Conservation (phyloP, 768 basidiomycete genomes). For the Panaeolus papilionaceus region DNA sequence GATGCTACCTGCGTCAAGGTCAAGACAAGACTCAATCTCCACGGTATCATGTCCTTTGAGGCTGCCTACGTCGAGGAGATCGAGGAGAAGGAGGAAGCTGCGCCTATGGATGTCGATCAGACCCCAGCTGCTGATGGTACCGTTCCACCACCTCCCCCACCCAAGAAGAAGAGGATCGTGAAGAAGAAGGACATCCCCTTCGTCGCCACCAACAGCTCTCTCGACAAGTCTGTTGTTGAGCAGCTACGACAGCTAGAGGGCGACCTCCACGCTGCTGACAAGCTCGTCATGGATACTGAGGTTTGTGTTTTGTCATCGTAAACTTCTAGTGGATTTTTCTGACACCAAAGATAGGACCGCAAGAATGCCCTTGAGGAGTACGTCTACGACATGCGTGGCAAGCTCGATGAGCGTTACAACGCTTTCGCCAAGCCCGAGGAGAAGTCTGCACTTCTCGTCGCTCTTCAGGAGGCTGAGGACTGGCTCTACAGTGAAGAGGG, state of each 20-base stretch:
- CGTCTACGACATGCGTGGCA: conserved; percentile 93
- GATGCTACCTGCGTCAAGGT: conserved; percentile 88
- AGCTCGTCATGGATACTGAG: conserved; percentile 98
- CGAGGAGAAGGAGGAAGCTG: conserved; percentile 75
- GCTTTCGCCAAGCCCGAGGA: conserved; percentile 76
- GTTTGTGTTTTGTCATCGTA: conserved; percentile 46
- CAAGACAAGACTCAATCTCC: conserved; percentile 85
- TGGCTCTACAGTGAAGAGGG: conserved; percentile 99
- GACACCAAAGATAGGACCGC: conserved; percentile 69
- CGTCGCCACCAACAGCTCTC: conserved; percentile 63
- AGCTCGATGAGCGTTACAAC: conserved; percentile 89
- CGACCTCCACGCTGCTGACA: conserved; percentile 89
- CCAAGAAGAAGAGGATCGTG: conserved; percentile 87
- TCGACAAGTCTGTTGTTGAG: conserved; percentile 73
- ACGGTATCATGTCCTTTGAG: conserved; percentile 90
- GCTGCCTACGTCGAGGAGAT: conserved; percentile 83
- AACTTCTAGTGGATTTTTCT: not conserved
- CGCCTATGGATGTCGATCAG: conserved; percentile 71
- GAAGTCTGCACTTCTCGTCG: conserved; percentile 75
- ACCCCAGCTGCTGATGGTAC: conserved; percentile 41
- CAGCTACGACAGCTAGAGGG: conserved; percentile 80
- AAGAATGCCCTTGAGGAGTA: conserved; percentile 99
- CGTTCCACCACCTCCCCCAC: conserved; percentile 43
- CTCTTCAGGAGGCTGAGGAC: conserved; percentile 84
- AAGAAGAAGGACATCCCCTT: conserved; percentile 86